Conservation (phyloP, 768 basidiomycete species). For the Lactarius indigo region DNA sequence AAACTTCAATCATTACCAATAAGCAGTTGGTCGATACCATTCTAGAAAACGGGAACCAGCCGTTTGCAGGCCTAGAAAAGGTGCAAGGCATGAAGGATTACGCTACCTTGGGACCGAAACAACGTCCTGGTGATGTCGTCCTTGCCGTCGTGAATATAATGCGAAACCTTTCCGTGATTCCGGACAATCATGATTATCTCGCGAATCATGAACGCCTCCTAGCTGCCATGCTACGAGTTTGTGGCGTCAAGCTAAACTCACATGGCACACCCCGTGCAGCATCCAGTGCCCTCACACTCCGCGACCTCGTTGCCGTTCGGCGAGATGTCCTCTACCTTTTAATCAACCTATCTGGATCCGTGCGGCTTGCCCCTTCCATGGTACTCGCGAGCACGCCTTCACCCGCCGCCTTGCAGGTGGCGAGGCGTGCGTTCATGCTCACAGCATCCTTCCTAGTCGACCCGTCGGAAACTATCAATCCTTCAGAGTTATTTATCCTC, state of each 20-base stretch:
- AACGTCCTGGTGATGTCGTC: conserved; percentile 65
- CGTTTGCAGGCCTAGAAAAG: conserved; percentile 53
- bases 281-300: conserved; percentile 60
- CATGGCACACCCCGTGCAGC: conserved; percentile 35
- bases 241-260: conserved; percentile 35
- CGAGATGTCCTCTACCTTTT: conserved; percentile 75
- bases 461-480: conserved; percentile 60
- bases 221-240: conserved; percentile 66
- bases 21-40: conserved; percentile 58
- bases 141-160: conserved; percentile 74
- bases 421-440: conserved; percentile 58
- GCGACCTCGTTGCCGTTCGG: conserved; percentile 68
- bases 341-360: conserved; percentile 51
- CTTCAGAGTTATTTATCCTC: conserved; percentile 54
- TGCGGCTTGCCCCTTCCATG: conserved; percentile 45
- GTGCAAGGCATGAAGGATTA: conserved; percentile 51
- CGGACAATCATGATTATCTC: conserved; percentile 67
- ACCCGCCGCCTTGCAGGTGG: conserved; percentile 41
- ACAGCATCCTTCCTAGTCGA: conserved; percentile 76
- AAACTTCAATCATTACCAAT: conserved; percentile 51
- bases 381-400: conserved; percentile 38
- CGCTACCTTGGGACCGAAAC: conserved; percentile 48
- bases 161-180: conserved; percentile 76
- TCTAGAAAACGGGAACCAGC: conserved; percentile 52
- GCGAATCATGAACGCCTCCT: conserved; percentile 61